Base-by-base conservation (phyloP, 129 eudicot species). In the Ambrosia trifida region DNA sequence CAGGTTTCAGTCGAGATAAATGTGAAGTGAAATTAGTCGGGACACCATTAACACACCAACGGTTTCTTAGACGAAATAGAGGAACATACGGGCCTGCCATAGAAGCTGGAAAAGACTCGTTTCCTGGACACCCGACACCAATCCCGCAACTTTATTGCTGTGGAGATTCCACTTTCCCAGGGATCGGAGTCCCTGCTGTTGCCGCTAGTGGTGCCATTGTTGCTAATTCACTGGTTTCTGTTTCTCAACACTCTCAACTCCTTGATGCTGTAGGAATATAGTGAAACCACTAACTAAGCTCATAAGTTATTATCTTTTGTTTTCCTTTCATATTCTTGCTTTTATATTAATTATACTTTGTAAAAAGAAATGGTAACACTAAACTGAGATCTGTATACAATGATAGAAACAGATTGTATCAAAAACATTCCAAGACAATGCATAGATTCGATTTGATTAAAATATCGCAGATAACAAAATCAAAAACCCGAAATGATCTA, bases 151-250 rank as follows among this genome's bases (percentile, higher is more conserved):
- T 93, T 35, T 87, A 68, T 60, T 93, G 98, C 79, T 93, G 98
- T 54, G 98, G 98, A 43, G 98, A 93, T 85, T 93, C 98, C 1
- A 93, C 98, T 11, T 93, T 93, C 62, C 96, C 98, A 0, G 98
- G 98, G 63, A 93, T 93, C 2, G 98, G 98, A 36, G 95, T 93
- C 76, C 98, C 98, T 64, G 98, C 98, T 1, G 98, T 93, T 73
- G 96, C 98, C 63, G 96, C 96, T 8, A 93, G 96, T 78, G 98
- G 96, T 45, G 98, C 98, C 85, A 89, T 93, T 68, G 98, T 93
- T 57, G 98, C 98, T 24, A 93, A 93, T 77, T 87, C 98, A 17
- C 80, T 93, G 3, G 98, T 93, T 72, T 87, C 98, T 3, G 96
- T 93, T 45, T 83, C 96, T 71, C 90, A 89, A 77, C 96, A 93